These are phyloP conservation scores for Rhodofomes roseus DNA, from an alignment of 1,284 basidiomycete species.

Conservation along the genomic window DNA sequence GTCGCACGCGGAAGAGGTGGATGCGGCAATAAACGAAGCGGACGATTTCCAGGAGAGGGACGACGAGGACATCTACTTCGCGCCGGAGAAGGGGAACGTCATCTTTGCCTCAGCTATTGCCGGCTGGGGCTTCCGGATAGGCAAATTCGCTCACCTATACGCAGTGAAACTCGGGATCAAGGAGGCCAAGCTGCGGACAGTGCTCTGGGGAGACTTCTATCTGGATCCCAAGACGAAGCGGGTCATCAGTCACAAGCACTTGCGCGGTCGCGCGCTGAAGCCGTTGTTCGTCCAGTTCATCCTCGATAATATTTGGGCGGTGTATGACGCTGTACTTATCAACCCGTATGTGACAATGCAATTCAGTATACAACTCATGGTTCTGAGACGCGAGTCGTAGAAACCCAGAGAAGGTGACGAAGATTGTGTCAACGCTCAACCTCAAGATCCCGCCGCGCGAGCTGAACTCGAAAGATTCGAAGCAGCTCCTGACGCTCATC, in stretches of 20 bases:
- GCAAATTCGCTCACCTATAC: conserved; percentile 93
- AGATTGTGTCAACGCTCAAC: conserved; percentile 84
- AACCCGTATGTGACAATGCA: conserved; percentile 69
- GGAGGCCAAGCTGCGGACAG: conserved; percentile 82
- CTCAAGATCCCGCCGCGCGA: conserved; percentile 89
- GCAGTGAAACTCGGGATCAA: conserved; percentile 90
- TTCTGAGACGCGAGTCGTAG: conserved; percentile 35
- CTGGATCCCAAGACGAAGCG: conserved; percentile 95
- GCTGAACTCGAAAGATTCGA: conserved; percentile 87
- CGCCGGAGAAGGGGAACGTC: conserved; percentile 94
- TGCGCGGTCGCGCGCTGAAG: conserved; percentile 84
- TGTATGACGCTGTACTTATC: conserved; percentile 85
- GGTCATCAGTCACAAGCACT: conserved; percentile 89
- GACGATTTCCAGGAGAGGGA: conserved; percentile 89
- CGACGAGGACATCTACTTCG: conserved; percentile 97
- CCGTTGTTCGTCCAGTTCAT: conserved; percentile 99
- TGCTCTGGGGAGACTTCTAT: conserved; percentile 98
- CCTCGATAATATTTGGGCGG: conserved; percentile 95
- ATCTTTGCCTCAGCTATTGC: conserved; percentile 96
- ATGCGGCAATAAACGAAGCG: conserved; percentile 51
- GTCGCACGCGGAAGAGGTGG: conserved; percentile 60
- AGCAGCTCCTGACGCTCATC: conserved; percentile 80
- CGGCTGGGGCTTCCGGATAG: conserved; percentile 96
- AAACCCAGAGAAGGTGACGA: conserved; percentile 84
- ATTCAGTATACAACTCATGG: conserved; percentile 3